Percentiles rank a stretch among this genome's conserved stretches.
Evolutionary conservation across 1,284 basidiomycete genomes (phyloP).

Genomic region (Neolentinus lepideus): DNA sequence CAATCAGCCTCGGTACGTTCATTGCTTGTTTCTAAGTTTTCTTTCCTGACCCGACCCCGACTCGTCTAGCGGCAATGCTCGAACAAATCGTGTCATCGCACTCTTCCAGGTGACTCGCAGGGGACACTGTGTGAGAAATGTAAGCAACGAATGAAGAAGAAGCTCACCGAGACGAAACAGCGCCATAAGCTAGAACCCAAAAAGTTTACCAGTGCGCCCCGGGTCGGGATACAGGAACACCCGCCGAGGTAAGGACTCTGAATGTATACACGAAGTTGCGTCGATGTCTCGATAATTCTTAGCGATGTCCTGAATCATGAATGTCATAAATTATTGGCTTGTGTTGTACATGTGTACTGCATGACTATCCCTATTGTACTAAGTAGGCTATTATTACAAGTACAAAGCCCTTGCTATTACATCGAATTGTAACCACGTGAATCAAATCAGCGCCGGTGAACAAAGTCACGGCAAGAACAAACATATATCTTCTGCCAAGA

Average conservation of each 20-base stretch:
- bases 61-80: constrained; percentile 20
- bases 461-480: too few species aligned
- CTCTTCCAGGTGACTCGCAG: constrained; percentile 15
- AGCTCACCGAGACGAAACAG: constrained; percentile 32
- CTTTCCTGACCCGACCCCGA: neutral
- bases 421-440: neutral
- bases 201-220: neutral
- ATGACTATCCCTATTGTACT: neutral
- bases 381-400: neutral
- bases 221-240: neutral
- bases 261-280: neutral
- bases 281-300: too few species aligned
- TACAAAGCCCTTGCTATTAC: neutral
- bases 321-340: constrained; percentile 1
- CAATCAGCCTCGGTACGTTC: neutral
- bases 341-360: constrained; percentile 1
- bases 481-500: neutral
- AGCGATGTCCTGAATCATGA: neutral
- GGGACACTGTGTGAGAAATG: constrained; percentile 37
- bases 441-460: neutral
- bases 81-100: constrained; percentile 24
- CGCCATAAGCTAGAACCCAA: constrained; percentile 36
- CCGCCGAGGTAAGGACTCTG: neutral
- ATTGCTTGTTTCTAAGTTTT: neutral
- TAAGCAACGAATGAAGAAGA: constrained; percentile 34